phyloP scores from a whole-genome alignment of 352 stramenopile species.

The Globisporangium sylvaticum region DNA sequence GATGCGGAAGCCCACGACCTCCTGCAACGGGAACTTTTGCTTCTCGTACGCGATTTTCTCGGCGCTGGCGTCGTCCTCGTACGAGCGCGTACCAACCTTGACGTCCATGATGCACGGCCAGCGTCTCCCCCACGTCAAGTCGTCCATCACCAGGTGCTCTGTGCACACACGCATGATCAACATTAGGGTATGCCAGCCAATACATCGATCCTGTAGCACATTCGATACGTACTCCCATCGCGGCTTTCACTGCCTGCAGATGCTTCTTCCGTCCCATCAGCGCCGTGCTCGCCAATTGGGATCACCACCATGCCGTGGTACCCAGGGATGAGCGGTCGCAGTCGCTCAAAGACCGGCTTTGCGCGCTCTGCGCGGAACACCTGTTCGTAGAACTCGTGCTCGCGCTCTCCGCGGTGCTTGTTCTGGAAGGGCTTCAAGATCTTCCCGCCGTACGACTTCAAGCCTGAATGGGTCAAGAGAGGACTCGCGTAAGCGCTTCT shows the following conservation, averaged over 20 bases:
- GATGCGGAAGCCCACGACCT: slow-evolving; percentile 90
- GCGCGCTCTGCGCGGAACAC: slow-evolving; percentile 34
- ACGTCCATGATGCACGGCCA: slow-evolving; percentile 95
- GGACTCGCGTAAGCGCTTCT: not conserved
- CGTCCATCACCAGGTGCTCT: slow-evolving; percentile 89
- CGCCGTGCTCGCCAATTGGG: slow-evolving; percentile 10
- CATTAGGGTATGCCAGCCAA: not conserved
- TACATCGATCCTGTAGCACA: not conserved
- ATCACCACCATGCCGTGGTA: slow-evolving; percentile 62
- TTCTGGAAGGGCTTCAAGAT: slow-evolving; percentile 88
- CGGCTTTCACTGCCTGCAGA: slow-evolving; percentile 4
- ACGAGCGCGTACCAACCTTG: slow-evolving; percentile 95
- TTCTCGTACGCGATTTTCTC: slow-evolving; percentile 90
- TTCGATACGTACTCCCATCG: slow-evolving; percentile 5
- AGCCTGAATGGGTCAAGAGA: slow-evolving; percentile 41
- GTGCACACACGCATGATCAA: not conserved
- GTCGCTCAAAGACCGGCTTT: slow-evolving; percentile 20
- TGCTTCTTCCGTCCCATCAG: not conserved
- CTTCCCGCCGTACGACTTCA: slow-evolving; percentile 56
- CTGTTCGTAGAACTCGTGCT: slow-evolving; percentile 75
- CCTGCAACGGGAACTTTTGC: slow-evolving; percentile 92
- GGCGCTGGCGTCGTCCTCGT: slow-evolving; percentile 81
- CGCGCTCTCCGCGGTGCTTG: slow-evolving; percentile 66
- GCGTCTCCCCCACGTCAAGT: slow-evolving; percentile 79
- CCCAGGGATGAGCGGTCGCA: slow-evolving; percentile 46